Evolutionary conservation across 2,329 filamentous ascomycete genomes (phyloP).

Genomic region (Colletotrichum sp.): DNA sequence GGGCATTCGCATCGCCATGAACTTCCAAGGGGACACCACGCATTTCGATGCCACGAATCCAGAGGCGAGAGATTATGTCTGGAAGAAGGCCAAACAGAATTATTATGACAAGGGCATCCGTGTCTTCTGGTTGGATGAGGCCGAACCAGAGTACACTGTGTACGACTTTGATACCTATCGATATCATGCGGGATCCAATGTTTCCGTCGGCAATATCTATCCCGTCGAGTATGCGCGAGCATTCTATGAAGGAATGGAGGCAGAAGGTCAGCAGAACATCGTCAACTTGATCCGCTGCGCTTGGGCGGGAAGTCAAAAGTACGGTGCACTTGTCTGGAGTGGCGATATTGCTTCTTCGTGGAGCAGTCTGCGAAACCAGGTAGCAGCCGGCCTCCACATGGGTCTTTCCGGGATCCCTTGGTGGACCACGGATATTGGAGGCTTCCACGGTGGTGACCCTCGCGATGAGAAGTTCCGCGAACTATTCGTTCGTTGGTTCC

Average conservation of each 20-base stretch:
- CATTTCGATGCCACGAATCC: conserved; percentile 71
- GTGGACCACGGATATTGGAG: conserved; percentile 76
- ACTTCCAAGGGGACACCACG: conserved; percentile 62
- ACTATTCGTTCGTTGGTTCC: conserved; percentile 71
- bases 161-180: conserved; percentile 74
- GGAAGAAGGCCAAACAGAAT: conserved; percentile 62
- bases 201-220: conserved; percentile 61
- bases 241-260: conserved; percentile 64
- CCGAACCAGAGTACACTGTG: conserved; percentile 67
- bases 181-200: conserved; percentile 50
- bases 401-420: conserved; percentile 67
- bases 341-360: conserved; percentile 72
- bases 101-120: conserved; percentile 68
- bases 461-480: conserved; percentile 62
- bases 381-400: conserved; percentile 70
- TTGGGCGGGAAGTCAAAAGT: conserved; percentile 64
- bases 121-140: conserved; percentile 73
- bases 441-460: conserved; percentile 70
- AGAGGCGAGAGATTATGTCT: conserved; percentile 61
- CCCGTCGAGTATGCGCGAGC: conserved; percentile 61
- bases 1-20: conserved; percentile 62
- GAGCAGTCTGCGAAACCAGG: conserved; percentile 62
- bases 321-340: conserved; percentile 69
- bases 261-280: conserved; percentile 57
- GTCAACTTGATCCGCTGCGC: conserved; percentile 59